These are phyloP conservation scores for Lichtheimia ornata DNA, from an alignment of 371 early-diverging fungal genomes.

Conservation along the genomic window DNA sequence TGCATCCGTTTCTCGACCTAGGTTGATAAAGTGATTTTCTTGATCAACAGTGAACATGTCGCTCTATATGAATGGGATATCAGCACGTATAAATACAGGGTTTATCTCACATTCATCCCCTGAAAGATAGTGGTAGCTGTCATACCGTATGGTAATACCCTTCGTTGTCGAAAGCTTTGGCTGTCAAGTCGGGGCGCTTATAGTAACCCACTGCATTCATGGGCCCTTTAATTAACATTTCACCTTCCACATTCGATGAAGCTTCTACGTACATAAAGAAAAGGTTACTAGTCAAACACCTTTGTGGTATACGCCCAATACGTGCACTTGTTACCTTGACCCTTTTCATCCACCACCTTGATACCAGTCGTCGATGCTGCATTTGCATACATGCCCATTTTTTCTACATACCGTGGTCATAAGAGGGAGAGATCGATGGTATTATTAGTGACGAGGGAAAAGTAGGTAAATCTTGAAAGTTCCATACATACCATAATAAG, in stretches of 20 bases:
- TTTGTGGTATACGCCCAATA: not conserved
- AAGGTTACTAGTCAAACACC: not conserved
- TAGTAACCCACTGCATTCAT: not conserved
- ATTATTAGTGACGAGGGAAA: too few relatives aligned
- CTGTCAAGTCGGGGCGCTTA: not conserved
- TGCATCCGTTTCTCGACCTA: not conserved
- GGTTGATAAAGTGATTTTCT: not conserved
- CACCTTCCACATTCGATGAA: not conserved
- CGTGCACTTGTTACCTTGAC: not conserved
- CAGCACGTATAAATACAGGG: too few relatives aligned
- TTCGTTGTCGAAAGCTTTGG: constrained; percentile 1
- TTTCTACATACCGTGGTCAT: too few relatives aligned
- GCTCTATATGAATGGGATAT: not conserved
- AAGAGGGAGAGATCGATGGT: too few relatives aligned
- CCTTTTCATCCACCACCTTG: not conserved
- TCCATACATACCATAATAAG: too few relatives aligned
- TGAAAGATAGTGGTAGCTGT: too few relatives aligned
- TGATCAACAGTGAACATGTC: not conserved
- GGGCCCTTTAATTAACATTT: not conserved
- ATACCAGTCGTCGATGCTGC: too few relatives aligned
- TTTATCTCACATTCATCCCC: too few relatives aligned
- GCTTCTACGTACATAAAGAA: not conserved
- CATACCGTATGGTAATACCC: not conserved
- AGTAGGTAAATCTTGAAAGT: too few relatives aligned
- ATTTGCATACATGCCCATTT: too few relatives aligned